Base-by-base conservation (phyloP, 331 rosid genomes). In the Saraca asoca region DNA sequence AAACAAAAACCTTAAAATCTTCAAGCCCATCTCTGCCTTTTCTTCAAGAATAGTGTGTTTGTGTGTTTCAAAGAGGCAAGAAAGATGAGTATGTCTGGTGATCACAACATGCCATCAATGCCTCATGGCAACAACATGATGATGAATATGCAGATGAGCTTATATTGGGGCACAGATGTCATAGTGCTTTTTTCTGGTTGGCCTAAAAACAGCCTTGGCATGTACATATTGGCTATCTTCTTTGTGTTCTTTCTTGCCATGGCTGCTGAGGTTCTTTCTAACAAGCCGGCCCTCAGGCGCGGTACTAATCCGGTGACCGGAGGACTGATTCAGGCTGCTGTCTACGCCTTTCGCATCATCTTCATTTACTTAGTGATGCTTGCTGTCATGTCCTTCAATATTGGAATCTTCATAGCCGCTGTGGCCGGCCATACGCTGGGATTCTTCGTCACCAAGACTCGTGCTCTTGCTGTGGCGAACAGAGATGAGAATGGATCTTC, bases 341-440 rank as follows among this genome's bases (percentile, higher is more conserved):
- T 85, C 35, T 61, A 85, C 49, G 67, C 83, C 8, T 33, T 89
- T 49, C 86, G 89, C 0, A 83, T 71, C 5, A 51, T 72, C 18
- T 78, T 87, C 44, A 0, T 39, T 60, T 91, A 89, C 82, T 72
- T 83, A 64, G 78, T 89, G 6, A 89, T 91, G 98, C 82, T 89
- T 35, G 70, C 91, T 6, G 89, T 83, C 17, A 91, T 89, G 96
- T 89, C 98, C 56, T 87, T 89, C 78, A 91, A 91, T n/a, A 35
- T 45, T 0, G 93, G 96, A 15, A 80, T 91, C 77, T 86, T 91
- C 78, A 49, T 91, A 18, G 91, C 93, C n/a, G 95, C 91, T 4
- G 73, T 92, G 34, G 42, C 72, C 6, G 91, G 98, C 19, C 98
- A 89, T 51, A 29, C 84, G 33, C 9, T 82, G 1, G 95, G 98